Percentiles rank a stretch among this genome's conserved stretches.
Evolutionary conservation across 768 basidiomycete species (phyloP).

Genomic region (Neoboletus subvelutipes): DNA sequence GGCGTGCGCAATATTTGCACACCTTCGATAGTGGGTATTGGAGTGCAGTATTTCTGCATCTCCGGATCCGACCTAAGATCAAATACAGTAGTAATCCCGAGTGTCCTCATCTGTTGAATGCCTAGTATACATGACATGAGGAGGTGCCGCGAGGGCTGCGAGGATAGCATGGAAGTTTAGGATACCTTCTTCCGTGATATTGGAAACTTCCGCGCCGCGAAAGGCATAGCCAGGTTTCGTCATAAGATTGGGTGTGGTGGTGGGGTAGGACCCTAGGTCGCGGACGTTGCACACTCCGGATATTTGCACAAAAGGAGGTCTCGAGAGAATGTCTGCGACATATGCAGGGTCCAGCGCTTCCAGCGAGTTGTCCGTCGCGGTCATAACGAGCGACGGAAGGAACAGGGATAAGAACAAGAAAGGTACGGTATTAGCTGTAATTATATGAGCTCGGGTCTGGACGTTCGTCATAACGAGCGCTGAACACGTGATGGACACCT

Average conservation of each 20-base stretch:
- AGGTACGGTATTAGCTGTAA: neutral
- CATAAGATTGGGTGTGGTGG: slow-evolving; percentile 45
- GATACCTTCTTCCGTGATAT: slow-evolving; percentile 69
- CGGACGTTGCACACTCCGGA: slow-evolving; percentile 76
- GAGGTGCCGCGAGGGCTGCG: neutral
- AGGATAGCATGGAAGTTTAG: neutral
- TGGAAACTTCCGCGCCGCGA: slow-evolving; percentile 72
- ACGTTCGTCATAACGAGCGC: slow-evolving; percentile 9
- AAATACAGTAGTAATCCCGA: slow-evolving; percentile 68
- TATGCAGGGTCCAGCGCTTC: slow-evolving; percentile 66
- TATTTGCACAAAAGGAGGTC: slow-evolving; percentile 67
- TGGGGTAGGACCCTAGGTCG: slow-evolving; percentile 66
- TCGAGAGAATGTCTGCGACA: slow-evolving; percentile 63
- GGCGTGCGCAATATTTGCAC: slow-evolving; percentile 61
- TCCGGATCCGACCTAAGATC: slow-evolving; percentile 82
- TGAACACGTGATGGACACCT: slow-evolving; percentile 12
- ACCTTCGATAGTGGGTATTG: slow-evolving; percentile 62
- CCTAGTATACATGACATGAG: slow-evolving; percentile 41
- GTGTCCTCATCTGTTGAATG: slow-evolving; percentile 50
- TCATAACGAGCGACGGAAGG: slow-evolving; percentile 11
- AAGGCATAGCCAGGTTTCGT: slow-evolving; percentile 59
- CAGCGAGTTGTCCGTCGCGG: slow-evolving; percentile 36
- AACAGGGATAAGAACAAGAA: neutral
- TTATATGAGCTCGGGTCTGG: neutral
- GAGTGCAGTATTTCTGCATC: slow-evolving; percentile 69